Conservation (phyloP, 2,329 filamentous ascomycete genomes). For the Huntiella bhutanensis region DNA sequence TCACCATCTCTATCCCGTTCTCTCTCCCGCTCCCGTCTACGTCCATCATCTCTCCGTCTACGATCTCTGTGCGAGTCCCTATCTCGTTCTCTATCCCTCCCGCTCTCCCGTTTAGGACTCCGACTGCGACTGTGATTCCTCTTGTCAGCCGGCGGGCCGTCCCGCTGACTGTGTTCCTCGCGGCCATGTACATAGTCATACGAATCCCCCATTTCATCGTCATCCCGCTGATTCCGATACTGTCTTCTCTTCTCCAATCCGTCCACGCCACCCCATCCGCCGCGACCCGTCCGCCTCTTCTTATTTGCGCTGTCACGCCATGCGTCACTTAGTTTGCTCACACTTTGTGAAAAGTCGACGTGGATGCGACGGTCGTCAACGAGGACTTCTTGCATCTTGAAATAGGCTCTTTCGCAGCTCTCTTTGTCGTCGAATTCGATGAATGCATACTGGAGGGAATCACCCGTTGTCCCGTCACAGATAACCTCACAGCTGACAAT, state of each 20-base stretch:
- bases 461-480: conserved; percentile 77
- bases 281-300: conserved; percentile 48
- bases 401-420: conserved; percentile 86
- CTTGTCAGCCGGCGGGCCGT: neutral
- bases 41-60: conserved; percentile 4
- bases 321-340: conserved; percentile 66
- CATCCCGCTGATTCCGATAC: conserved; percentile 46
- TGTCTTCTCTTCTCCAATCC: conserved; percentile 80
- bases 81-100: conserved; percentile 6
- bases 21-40: neutral
- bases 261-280: conserved; percentile 80
- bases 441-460: conserved; percentile 93
- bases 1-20: neutral
- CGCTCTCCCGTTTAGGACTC: conserved; percentile 13
- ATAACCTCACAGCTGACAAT: conserved; percentile 95
- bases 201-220: neutral
- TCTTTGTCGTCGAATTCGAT: conserved; percentile 90
- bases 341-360: conserved; percentile 95
- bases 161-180: conserved; percentile 34
- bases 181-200: conserved; percentile 74
- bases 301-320: conserved; percentile 76
- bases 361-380: conserved; percentile 97
- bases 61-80: conserved; percentile 16
- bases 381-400: conserved; percentile 95
- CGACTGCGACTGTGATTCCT: conserved; percentile 15